Evolutionary conservation across 1,139 yeast species (phyloP), one percentile per base, ranked within the genome.

Genomic region (Yamadazyma oceani): DNA sequence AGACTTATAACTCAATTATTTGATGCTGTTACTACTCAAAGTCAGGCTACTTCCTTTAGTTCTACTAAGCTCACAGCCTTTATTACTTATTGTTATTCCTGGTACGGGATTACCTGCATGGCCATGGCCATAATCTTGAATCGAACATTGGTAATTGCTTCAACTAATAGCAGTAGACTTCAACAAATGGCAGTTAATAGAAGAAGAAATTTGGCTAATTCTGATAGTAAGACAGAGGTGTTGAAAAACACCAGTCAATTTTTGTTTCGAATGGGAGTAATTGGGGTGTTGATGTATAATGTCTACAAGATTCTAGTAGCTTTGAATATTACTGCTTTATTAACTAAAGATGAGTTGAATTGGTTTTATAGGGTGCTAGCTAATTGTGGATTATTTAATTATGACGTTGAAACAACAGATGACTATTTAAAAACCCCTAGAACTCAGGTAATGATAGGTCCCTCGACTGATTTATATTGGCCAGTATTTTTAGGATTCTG

Each of bases 121-220:
- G 60, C 75, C 9, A 80, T 83, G 72, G 86, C 88, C 0, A 66
- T 83, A 3, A 53, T 82, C 1, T 62, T 83, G 53, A 83, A 84
- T 55, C 60, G 90, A 38, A 81, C 86, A 0, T 64, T 78, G 39
- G 81, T 79, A 5, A 77, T 83, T 62, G 89, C 89, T 0, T 73
- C 84, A 6, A 72, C 84, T 0, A 66, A 84, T 46, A 51, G 48
- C n/a, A 44, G 52, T 27, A 48, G 57, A 14, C 38, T 43, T 17
- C 64, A 58, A 34, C 62, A 56, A 36, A 23, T 46, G 26, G 49
- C 51, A 6, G 49, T 55, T 2, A 43, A 47, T 41, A 29, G 56
- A 30, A 37, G 44, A 24, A 32, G 61, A 14, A 48, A 46, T 17
- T 16, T 41, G 7, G 25, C 32, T 4, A 36, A 31, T 30, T 31